Conservation (phyloP, 352 stramenopile species). For the Globisporangium camurandrum region DNA sequence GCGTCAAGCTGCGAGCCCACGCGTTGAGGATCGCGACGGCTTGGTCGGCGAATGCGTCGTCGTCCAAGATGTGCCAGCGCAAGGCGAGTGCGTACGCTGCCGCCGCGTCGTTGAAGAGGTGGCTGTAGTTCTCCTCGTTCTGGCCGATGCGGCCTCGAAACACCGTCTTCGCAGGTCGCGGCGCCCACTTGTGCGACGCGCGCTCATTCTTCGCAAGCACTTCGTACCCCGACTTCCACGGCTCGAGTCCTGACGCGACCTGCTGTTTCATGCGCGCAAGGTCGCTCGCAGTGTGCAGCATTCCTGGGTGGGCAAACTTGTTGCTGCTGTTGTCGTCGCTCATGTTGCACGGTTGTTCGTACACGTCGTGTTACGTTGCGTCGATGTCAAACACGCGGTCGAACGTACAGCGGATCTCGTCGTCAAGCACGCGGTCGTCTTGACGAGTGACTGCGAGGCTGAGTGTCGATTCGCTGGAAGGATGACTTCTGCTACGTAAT, state of each 20-base stretch:
- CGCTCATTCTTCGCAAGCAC: slow-evolving; percentile 13
- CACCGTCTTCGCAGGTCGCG: slow-evolving; percentile 5
- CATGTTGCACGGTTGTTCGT: too few relatives aligned
- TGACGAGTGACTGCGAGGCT: too few relatives aligned
- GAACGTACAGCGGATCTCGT: slow-evolving; percentile 71
- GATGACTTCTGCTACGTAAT: too few relatives aligned
- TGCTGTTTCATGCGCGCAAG: slow-evolving; percentile 11
- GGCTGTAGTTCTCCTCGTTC: slow-evolving; percentile 12
- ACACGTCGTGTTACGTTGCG: slow-evolving; percentile 61
- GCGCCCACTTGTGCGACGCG: slow-evolving; percentile 8
- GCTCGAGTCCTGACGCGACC: slow-evolving; percentile 9
- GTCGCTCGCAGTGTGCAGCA: slow-evolving; percentile 15
- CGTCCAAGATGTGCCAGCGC: slow-evolving; percentile 11
- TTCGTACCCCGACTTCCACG: slow-evolving; percentile 14
- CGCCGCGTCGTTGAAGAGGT: slow-evolving; percentile 13
- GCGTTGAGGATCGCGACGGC: slow-evolving; percentile 11
- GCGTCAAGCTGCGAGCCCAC: slow-evolving; percentile 10
- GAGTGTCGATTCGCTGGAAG: too few relatives aligned
- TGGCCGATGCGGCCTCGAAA: slow-evolving; percentile 9
- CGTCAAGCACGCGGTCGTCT: too few relatives aligned
- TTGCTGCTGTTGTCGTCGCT: too few relatives aligned
- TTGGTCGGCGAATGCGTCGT: slow-evolving; percentile 9
- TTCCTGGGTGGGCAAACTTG: slow-evolving; percentile 11
- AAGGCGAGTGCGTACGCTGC: slow-evolving; percentile 14
- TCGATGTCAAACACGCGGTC: slow-evolving; percentile 58